Conservation (phyloP, 139 green algal species). For the Tetraselmis chui region DNA sequence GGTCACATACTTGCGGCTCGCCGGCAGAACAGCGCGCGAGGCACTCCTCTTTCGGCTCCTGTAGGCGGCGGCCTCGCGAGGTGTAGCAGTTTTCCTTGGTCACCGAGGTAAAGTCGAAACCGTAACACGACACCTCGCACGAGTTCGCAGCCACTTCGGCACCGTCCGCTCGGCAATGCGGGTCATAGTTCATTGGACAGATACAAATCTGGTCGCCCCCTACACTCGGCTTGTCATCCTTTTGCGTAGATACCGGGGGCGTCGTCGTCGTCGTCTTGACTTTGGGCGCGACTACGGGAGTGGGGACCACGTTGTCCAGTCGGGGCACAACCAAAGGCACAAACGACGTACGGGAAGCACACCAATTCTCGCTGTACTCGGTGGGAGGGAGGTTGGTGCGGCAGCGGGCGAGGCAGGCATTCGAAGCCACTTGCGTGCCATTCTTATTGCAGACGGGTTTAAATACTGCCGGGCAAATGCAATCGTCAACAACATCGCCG, state of each 20-base stretch:
- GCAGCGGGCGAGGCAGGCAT: neutral
- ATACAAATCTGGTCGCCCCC: neutral
- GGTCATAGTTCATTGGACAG: neutral
- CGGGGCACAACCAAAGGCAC: neutral
- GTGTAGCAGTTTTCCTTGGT: neutral
- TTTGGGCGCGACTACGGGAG: neutral
- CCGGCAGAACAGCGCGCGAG: neutral
- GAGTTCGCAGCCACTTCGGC: neutral
- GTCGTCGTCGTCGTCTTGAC: neutral
- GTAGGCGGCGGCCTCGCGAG: neutral
- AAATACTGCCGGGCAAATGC: neutral
- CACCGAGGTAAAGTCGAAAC: neutral
- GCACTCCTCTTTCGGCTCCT: neutral
- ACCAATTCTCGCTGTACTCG: neutral
- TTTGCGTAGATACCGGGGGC: too few species aligned
- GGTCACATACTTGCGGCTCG: neutral
- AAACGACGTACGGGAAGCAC: neutral
- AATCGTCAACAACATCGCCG: too few species aligned
- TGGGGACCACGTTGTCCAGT: neutral
- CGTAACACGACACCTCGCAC: neutral
- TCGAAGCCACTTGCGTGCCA: neutral
- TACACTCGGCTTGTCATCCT: neutral
- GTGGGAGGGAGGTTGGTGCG: neutral
- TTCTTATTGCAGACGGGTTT: neutral
- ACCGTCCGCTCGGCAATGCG: neutral